Evolutionary conservation across 805 yeast species (phyloP).

Genomic region (Kluyveromyces aestuarii): DNA sequence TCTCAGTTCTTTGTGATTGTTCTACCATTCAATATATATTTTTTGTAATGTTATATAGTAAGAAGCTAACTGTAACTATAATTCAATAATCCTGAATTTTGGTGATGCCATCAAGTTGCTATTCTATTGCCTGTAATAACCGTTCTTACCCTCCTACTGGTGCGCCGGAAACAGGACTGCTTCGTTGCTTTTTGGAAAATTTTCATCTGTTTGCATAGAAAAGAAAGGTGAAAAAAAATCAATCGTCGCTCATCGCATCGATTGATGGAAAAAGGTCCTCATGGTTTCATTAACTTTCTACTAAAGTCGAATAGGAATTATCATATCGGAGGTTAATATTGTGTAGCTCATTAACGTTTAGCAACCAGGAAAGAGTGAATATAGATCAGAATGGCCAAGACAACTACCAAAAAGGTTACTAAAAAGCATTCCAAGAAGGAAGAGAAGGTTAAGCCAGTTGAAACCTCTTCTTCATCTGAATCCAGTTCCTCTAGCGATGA

Average conservation of each 20-base stretch:
- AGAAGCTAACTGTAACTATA: no score
- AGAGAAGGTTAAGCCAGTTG: conserved; percentile 13
- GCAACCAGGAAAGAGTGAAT: neutral
- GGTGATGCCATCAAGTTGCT: neutral
- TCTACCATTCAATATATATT: no score
- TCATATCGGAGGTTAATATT: neutral
- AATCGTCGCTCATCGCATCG: conserved; percentile 8
- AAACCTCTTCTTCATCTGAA: conserved; percentile 7
- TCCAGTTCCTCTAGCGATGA: conserved; percentile 10
- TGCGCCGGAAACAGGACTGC: neutral
- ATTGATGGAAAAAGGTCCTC: neutral
- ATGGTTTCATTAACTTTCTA: no score
- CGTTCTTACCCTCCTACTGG: neutral
- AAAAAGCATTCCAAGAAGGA: conserved; percentile 6
- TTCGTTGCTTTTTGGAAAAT: neutral
- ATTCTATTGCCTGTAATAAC: neutral
- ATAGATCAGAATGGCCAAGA: conserved; percentile 7
- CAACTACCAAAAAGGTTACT: conserved; percentile 19
- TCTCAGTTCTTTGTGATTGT: no score
- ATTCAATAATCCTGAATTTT: no score
- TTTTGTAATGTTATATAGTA: no score
- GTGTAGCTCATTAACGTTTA: neutral
- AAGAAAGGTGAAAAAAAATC: neutral
- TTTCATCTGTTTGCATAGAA: neutral
- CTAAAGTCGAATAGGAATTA: no score